Evolutionary conservation across 2,329 filamentous ascomycete species (phyloP).

Genomic region (Scedosporium dehoogii): DNA sequence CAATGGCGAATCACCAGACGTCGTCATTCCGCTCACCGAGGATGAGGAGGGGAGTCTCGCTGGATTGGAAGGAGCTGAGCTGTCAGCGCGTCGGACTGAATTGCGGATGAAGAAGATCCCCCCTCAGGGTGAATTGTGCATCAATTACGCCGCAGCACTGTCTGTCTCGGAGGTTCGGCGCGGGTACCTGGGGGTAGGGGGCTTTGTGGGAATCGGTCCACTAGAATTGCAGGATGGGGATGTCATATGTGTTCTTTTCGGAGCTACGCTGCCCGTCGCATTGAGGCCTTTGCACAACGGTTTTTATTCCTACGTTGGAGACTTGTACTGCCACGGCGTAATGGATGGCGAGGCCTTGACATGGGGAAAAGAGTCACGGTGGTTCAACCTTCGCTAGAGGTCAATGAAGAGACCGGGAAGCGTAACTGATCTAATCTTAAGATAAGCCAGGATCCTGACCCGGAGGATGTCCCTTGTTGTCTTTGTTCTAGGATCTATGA

Average conservation of each 20-base stretch:
- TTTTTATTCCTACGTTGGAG: not conserved
- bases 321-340: not conserved
- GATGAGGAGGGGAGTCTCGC: not conserved
- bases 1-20: not conserved
- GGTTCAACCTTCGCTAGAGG: not conserved
- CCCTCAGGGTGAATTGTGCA: not conserved
- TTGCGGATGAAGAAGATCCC: not conserved
- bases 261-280: not conserved
- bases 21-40: not conserved
- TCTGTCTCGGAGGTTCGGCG: not conserved
- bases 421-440: not conserved
- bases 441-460: not conserved
- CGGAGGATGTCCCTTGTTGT: not conserved
- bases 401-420: not conserved
- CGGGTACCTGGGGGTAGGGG: not conserved
- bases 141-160: not conserved
- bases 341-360: conserved; percentile 6
- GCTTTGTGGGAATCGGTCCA: not conserved
- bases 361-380: not conserved
- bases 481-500: not conserved
- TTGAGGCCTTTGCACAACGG: not conserved
- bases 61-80: not conserved
- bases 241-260: not conserved
- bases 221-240: not conserved
- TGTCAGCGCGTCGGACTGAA: not conserved